phyloP scores from a whole-genome alignment of 768 basidiomycete species.

The Lentinula sp. region DNA sequence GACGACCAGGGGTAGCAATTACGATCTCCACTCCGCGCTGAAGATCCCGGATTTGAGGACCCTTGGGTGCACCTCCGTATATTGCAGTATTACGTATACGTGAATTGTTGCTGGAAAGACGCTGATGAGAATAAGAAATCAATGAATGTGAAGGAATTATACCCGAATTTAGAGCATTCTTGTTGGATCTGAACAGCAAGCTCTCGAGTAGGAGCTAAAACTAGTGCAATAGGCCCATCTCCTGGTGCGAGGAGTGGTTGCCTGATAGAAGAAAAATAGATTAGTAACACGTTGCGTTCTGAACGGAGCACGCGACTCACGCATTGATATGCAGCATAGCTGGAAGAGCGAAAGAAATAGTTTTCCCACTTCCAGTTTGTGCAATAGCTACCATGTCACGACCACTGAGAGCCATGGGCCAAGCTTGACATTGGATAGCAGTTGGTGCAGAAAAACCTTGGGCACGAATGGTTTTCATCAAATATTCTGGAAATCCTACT shows the following conservation, averaged over 20 bases:
- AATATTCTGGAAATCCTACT: constrained; percentile 93
- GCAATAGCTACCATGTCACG: constrained; percentile 95
- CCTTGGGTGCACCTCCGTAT: constrained; percentile 98
- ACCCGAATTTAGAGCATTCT: constrained; percentile 98
- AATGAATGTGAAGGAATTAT: constrained; percentile 16
- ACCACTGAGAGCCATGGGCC: constrained; percentile 97
- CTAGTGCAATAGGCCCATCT: constrained; percentile 95
- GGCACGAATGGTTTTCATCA: constrained; percentile 87
- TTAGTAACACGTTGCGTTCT: background rate
- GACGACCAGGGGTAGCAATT: constrained; percentile 95
- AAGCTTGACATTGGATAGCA: constrained; percentile 97
- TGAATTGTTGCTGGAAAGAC: constrained; percentile 62
- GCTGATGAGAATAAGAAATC: background rate
- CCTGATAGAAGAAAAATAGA: constrained; percentile 16
- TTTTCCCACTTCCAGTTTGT: constrained; percentile 98
- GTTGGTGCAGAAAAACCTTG: constrained; percentile 91
- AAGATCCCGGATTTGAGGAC: constrained; percentile 95
- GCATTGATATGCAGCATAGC: constrained; percentile 99
- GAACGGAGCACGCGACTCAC: constrained; percentile 35
- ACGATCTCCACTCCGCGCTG: constrained; percentile 97
- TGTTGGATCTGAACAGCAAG: constrained; percentile 98
- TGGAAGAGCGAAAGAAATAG: constrained; percentile 95
- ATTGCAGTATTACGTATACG: constrained; percentile 98
- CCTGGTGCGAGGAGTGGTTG: constrained; percentile 91
- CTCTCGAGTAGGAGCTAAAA: constrained; percentile 96